Base-by-base conservation (phyloP, 225 moss, liverwort and hornwort genomes). In the Asterella californica region DNA sequence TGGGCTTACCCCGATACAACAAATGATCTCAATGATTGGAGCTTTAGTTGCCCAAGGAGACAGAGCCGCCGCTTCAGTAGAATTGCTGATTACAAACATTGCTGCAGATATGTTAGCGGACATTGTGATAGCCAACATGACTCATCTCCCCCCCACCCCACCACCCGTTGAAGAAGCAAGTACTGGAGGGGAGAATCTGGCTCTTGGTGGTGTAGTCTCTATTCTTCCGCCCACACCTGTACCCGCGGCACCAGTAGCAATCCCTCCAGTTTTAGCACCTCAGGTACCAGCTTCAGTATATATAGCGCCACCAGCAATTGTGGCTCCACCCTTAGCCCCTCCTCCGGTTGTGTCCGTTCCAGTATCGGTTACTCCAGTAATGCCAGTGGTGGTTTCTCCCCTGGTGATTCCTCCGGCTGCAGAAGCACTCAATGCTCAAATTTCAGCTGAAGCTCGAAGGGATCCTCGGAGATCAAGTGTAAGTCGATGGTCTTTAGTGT, bases 31-130 rank as follows among this genome's bases (percentile, higher is more conserved):
- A 81, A 91, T 92, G 82, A 90, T 96, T 80, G 94, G 94, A 52
- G 88, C 94, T 53, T 90, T 96, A 73, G 76, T 93, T 54, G 94
- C 94, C 74, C 96, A 96, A 88, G 96, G 96, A 74, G 96, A 96
- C 81, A 88, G 94, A 85, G 96, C 92, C 60, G 81, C 90, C 82
- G 61, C 90, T 82, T 92, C 96, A 80, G 96, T 96, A 80, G 94
- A 96, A 76, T 90, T 96, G 77, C 88, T 96, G 70, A 89, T 94
- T 42, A 88, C 94, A 74, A 94, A 92, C 79, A 90, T 96, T 83
- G 92, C 96, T 76, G 88, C 96, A 83, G 94, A 96, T 61, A 94
- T 96, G 90, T 87, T 96, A 64, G 89, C 94, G 71, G 94, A 94
- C 80, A 92, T 96, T 80, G 96, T 96, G 64, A 93, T 94, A 80